These are phyloP conservation scores for Carex scoparia DNA, from an alignment of 176 grass and related monocot genomes.

Conservation along the genomic window DNA sequence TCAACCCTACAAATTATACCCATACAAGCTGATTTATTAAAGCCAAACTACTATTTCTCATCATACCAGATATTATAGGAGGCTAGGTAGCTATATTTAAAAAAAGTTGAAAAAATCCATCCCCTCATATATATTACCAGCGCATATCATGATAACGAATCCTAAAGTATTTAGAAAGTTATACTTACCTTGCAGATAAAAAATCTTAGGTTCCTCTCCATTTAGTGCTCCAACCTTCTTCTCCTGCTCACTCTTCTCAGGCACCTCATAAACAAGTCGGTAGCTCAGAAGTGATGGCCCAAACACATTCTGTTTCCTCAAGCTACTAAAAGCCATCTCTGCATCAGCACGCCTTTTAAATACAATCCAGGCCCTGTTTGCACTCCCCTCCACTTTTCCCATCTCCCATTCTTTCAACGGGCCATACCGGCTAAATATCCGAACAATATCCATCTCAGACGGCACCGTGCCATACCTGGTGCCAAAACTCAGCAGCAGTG, in stretches of 20 bases:
- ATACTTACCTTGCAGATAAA: conserved; percentile 12
- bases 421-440: conserved; percentile 80
- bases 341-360: conserved; percentile 89
- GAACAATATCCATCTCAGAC: conserved; percentile 62
- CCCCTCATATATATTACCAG: background rate
- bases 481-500: conserved; percentile 81
- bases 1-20: background rate
- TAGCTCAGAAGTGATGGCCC: conserved; percentile 82
- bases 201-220: conserved; percentile 33
- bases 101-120: background rate
- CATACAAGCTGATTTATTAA: background rate
- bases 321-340: conserved; percentile 77
- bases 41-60: background rate
- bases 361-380: conserved; percentile 58
- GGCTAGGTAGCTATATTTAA: background rate
- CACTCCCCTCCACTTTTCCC: conserved; percentile 42
- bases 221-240: conserved; percentile 20
- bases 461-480: conserved; percentile 48
- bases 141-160: background rate
- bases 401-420: conserved; percentile 64
- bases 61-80: background rate
- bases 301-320: conserved; percentile 68
- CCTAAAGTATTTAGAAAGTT: conserved; percentile 1
- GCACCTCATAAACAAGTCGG: conserved; percentile 55
- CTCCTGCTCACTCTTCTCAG: conserved; percentile 36